Evolutionary conservation across 192 early-diverging fungal genomes (phyloP).

Genomic region (Pilobolus umbonatus): DNA sequence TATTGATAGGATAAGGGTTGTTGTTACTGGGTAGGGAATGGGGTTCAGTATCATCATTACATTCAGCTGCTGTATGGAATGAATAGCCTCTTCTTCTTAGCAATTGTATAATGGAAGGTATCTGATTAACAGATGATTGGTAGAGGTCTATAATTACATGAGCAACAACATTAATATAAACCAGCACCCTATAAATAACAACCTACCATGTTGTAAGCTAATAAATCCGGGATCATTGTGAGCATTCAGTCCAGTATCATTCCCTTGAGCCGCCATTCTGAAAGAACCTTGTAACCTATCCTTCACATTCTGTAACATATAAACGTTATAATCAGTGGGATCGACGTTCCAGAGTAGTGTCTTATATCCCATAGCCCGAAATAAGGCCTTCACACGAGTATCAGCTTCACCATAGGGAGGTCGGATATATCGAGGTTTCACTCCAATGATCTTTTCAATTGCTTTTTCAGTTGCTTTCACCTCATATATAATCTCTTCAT

Average conservation of each 20-base stretch:
- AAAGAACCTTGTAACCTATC: conserved; percentile 12
- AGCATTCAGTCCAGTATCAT: conserved; percentile 23
- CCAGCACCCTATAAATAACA: neutral
- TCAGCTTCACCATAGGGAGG: conserved; percentile 60
- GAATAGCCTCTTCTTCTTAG: conserved; percentile 2
- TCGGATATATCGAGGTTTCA: conserved; percentile 53
- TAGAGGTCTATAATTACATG: conserved; percentile 9
- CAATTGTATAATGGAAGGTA: conserved; percentile 6
- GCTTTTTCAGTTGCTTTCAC: conserved; percentile 43
- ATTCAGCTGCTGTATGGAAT: conserved; percentile 8
- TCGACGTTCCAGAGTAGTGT: conserved; percentile 35
- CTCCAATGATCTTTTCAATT: conserved; percentile 47
- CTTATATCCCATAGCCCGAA: conserved; percentile 33
- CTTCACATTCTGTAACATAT: conserved; percentile 11
- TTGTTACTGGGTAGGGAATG: too few relatives aligned
- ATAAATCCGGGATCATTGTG: conserved; percentile 33
- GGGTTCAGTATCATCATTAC: neutral
- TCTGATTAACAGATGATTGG: conserved; percentile 9
- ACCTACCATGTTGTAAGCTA: conserved; percentile 34
- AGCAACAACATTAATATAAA: neutral
- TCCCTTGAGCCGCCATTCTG: conserved; percentile 2
- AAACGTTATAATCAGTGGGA: conserved; percentile 33
- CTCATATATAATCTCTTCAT: conserved; percentile 36
- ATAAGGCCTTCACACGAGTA: conserved; percentile 50
- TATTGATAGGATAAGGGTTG: too few relatives aligned